Conservation (phyloP, 441 rosid species). For the Daphne laureola region DNA sequence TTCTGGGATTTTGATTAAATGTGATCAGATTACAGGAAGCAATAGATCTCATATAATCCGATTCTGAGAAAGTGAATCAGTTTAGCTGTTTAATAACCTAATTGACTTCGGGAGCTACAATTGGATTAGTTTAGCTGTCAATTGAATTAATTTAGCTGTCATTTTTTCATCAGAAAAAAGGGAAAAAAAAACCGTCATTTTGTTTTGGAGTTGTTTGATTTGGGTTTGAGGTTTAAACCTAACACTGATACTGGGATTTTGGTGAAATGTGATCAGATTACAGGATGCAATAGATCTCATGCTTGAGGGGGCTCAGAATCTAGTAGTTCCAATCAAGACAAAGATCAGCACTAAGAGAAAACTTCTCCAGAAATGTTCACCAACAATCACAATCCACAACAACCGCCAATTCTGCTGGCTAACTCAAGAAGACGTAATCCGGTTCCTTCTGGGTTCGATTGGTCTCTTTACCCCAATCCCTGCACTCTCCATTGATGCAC, state of each 20-base stretch:
- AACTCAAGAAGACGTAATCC: conserved; percentile 79
- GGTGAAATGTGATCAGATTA: conserved; percentile 34
- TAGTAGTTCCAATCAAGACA: conserved; percentile 68
- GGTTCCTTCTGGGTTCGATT: conserved; percentile 75
- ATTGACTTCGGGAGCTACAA: too few species aligned
- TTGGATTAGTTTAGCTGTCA: too few species aligned
- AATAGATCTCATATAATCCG: conserved; percentile 46
- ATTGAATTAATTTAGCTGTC: too few species aligned
- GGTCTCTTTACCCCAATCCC: conserved; percentile 71
- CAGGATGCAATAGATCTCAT: conserved; percentile 74
- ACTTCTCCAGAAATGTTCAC: conserved; percentile 36
- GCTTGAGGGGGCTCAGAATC: conserved; percentile 72
- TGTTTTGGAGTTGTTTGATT: too few species aligned
- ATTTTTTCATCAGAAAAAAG: too few species aligned
- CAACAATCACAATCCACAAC: conserved; percentile 26
- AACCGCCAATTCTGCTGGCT: conserved; percentile 83
- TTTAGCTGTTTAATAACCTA: too few species aligned
- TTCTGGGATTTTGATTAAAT: conserved; percentile 4
- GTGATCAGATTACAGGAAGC: conserved; percentile 60
- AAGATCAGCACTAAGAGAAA: conserved; percentile 37
- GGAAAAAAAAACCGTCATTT: too few species aligned
- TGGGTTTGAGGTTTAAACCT: background rate
- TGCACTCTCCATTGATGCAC: conserved; percentile 48
- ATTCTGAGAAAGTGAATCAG: too few species aligned
- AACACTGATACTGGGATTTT: conserved; percentile 6